These are phyloP conservation scores for Trifolium repens DNA, from an alignment of 306 rosid genomes.

Conservation along the genomic window DNA sequence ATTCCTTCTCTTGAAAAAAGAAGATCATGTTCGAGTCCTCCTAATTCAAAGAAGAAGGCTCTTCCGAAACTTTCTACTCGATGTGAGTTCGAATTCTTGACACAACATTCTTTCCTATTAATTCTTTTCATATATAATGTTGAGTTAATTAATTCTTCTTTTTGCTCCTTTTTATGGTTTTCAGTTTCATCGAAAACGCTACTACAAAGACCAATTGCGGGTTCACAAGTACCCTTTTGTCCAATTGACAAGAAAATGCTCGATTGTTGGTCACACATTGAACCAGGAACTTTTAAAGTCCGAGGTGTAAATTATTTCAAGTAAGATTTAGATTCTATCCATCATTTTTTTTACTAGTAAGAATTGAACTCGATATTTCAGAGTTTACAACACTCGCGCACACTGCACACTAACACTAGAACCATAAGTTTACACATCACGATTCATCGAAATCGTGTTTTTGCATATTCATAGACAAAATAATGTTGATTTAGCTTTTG, in stretches of 20 bases:
- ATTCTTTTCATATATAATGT: background rate
- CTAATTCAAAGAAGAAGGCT: slow-evolving; percentile 69
- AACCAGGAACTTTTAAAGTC: slow-evolving; percentile 82
- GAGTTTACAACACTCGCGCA: background rate
- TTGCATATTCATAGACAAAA: background rate
- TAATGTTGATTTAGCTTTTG: slow-evolving; percentile 33
- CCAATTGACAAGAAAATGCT: slow-evolving; percentile 90
- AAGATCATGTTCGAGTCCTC: slow-evolving; percentile 85
- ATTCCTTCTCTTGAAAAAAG: slow-evolving; percentile 74
- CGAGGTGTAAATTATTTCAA: slow-evolving; percentile 79
- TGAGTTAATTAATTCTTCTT: slow-evolving; percentile 17
- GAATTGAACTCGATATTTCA: background rate
- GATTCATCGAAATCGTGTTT: background rate
- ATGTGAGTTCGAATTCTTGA: slow-evolving; percentile 61
- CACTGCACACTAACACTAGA: background rate
- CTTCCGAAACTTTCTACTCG: slow-evolving; percentile 64
- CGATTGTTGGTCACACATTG: slow-evolving; percentile 89
- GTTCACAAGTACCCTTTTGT: slow-evolving; percentile 93
- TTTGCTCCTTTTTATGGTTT: slow-evolving; percentile 32
- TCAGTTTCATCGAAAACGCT: slow-evolving; percentile 86
- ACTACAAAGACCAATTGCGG: slow-evolving; percentile 85
- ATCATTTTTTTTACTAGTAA: slow-evolving; percentile 1
- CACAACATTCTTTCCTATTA: slow-evolving; percentile 5
- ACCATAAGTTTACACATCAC: too few species aligned
- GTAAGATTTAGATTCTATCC: slow-evolving; percentile 53